Evolutionary conservation across 345 rosid species (phyloP), one percentile per base, ranked within the genome.

Genomic region (Melaleuca quinquenervia): DNA sequence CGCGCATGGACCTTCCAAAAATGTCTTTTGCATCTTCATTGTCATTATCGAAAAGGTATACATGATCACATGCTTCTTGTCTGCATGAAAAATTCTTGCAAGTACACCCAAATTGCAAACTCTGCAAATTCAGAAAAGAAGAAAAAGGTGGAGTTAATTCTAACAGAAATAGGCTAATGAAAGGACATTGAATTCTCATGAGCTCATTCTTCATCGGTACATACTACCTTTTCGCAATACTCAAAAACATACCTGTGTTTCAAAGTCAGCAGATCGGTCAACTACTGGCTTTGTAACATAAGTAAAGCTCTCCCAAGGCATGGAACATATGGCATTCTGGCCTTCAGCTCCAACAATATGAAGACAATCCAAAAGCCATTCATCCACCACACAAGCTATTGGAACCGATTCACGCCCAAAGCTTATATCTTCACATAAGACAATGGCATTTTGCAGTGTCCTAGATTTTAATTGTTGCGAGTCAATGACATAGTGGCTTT

Each of bases 11-110:
- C 86, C 91, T 94, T 83, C 99, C 99, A 85, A 89, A 86, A 85
- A 93, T 90, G 92, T 98, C 99, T 90, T 91, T 95, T 86, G 99
- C 98, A 83, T 95, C 98, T 88, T 95, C 99, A 85, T 94, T 95
- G 90, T 98, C 99, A 88, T 90, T 91, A 87, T 90, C 94, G 44
- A 96, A 98, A 87, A 96, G 99, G 93, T 98, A 96, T n/a, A 95
- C 95, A 24, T 95, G 99, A 90, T 93, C 96, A 91, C 99, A 98
- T 60, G 92, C 90, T 89, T 88, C 92, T 87, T 98, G 94, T 83
- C 84, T 86, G 90, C 99, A 98, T 29, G 88, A 75, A 83, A 96
- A 88, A 85, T 91, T 82, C 24, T 90, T 84, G 89, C 99, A 98
- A 84, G 91, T 87, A 90, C 98, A 98, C 29, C 93, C 93, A 87